Conservation (phyloP, 1,139 yeast genomes). For the Hyphopichia wangnamkhiaoensis region DNA sequence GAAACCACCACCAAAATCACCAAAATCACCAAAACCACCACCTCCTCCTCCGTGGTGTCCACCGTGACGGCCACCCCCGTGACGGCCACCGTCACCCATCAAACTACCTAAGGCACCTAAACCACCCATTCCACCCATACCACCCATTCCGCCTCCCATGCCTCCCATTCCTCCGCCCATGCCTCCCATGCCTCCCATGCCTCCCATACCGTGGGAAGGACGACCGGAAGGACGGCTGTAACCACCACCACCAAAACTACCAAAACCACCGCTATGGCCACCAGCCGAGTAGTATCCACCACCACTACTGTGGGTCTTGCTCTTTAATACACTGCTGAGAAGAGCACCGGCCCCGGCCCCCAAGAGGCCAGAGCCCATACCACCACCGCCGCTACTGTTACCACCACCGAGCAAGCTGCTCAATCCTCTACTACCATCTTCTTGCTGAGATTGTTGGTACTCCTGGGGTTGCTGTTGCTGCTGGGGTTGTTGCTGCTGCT, state of each 20-base stretch:
- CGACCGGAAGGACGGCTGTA: not conserved
- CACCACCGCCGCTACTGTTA: not conserved
- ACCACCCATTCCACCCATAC: conserved; percentile 65
- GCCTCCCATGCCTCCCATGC: conserved; percentile 31
- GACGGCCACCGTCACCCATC: not conserved
- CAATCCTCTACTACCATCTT: not conserved
- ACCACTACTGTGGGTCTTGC: not conserved
- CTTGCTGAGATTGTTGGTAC: conserved; percentile 1
- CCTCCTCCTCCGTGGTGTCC: not conserved
- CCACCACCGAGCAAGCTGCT: not conserved
- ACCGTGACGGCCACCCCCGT: conserved; percentile 2
- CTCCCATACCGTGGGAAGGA: conserved; percentile 50
- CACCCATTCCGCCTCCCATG: conserved; percentile 32
- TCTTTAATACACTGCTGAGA: not conserved
- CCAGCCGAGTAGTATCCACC: conserved; percentile 1
- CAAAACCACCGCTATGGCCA: conserved; percentile 1
- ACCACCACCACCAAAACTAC: not conserved
- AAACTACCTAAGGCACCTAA: conserved; percentile 5
- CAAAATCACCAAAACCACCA: not conserved
- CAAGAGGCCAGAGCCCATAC: conserved; percentile 1
- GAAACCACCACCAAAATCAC: conserved; percentile 1
- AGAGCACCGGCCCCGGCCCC: conserved; percentile 4
- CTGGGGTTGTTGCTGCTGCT: conserved; percentile 3
- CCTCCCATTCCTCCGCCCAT: conserved; percentile 37
- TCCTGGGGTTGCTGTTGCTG: conserved; percentile 4